phyloP scores from a whole-genome alignment of 208 protist species.

The Acanthamoeba healyi region DNA sequence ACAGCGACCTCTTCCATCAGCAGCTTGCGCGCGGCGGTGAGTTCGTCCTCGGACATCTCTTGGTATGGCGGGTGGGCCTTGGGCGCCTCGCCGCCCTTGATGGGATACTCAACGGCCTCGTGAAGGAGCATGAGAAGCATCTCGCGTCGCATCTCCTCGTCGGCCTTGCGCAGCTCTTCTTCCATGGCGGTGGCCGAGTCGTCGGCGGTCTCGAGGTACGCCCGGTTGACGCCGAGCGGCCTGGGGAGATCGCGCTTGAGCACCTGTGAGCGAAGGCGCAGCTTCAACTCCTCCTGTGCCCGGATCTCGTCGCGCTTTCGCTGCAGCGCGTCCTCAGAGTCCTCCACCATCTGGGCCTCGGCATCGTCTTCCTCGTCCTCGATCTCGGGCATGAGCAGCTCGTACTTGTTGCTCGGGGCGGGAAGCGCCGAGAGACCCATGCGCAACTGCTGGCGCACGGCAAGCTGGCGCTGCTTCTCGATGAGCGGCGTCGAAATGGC shows the following conservation, averaged over 20 bases:
- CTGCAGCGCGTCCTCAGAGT: slow-evolving; percentile 75
- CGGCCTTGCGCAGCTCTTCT: background rate
- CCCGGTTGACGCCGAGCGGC: slow-evolving; percentile 62
- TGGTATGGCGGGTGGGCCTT: background rate
- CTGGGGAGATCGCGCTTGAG: slow-evolving; percentile 85
- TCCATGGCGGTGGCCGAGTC: background rate
- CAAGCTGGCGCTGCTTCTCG: background rate
- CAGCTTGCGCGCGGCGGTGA: slow-evolving; percentile 12
- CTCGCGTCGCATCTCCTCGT: slow-evolving; percentile 66
- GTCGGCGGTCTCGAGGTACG: background rate
- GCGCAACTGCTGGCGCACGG: background rate
- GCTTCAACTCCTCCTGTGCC: slow-evolving; percentile 70
- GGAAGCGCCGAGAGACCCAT: slow-evolving; percentile 81
- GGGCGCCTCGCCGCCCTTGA: slow-evolving; percentile 8
- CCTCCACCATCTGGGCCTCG: background rate
- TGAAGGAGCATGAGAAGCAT: slow-evolving; percentile 79
- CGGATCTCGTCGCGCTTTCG: slow-evolving; percentile 73
- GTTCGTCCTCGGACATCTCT: background rate
- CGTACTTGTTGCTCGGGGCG: slow-evolving; percentile 86
- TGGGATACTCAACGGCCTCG: slow-evolving; percentile 78
- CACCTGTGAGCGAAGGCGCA: slow-evolving; percentile 73
- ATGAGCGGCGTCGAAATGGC: background rate
- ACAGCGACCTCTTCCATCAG: slow-evolving; percentile 7
- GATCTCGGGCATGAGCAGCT: slow-evolving; percentile 80
- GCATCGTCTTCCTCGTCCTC: background rate